Percentiles rank a stretch among this genome's conserved stretches.
These are phyloP conservation scores for Boletus barrowsii DNA, from an alignment of 768 basidiomycete species.

Conservation along the genomic window DNA sequence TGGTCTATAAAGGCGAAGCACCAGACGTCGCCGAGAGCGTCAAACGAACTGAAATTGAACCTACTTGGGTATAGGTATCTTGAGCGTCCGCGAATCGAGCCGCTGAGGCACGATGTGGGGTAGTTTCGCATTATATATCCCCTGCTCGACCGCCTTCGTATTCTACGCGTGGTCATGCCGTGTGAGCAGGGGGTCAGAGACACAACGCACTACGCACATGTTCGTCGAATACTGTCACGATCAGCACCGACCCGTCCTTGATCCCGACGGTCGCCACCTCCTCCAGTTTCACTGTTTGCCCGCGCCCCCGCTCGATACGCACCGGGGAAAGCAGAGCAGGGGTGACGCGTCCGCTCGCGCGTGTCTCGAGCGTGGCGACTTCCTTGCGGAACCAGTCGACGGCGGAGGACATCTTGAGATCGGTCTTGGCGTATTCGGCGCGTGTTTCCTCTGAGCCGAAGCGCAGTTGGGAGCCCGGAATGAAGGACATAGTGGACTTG, in stretches of 20 bases:
- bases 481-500: slow-evolving; percentile 55
- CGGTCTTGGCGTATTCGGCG: slow-evolving; percentile 60
- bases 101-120: slow-evolving; percentile 71
- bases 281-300: slow-evolving; percentile 47
- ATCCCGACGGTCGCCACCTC: slow-evolving; percentile 81
- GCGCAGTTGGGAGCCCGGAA: slow-evolving; percentile 66
- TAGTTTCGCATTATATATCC: slow-evolving; percentile 71
- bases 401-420: slow-evolving; percentile 57
- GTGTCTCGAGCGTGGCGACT: slow-evolving; percentile 65
- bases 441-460: slow-evolving; percentile 52
- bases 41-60: slow-evolving; percentile 3
- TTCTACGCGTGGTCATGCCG: slow-evolving; percentile 46
- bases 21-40: background rate
- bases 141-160: slow-evolving; percentile 72
- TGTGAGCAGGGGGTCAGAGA: background rate
- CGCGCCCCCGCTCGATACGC: slow-evolving; percentile 47
- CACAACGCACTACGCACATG: slow-evolving; percentile 45
- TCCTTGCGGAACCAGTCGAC: slow-evolving; percentile 80
- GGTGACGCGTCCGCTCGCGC: slow-evolving; percentile 74
- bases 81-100: slow-evolving; percentile 68
- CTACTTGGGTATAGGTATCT: slow-evolving; percentile 78
- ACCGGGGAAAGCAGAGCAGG: slow-evolving; percentile 70
- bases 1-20: slow-evolving; percentile 43
- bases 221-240: slow-evolving; percentile 79
- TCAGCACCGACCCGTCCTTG: slow-evolving; percentile 66